phyloP scores from a whole-genome alignment of 2,329 filamentous ascomycete species.

The Colletotrichum acutatum region DNA sequence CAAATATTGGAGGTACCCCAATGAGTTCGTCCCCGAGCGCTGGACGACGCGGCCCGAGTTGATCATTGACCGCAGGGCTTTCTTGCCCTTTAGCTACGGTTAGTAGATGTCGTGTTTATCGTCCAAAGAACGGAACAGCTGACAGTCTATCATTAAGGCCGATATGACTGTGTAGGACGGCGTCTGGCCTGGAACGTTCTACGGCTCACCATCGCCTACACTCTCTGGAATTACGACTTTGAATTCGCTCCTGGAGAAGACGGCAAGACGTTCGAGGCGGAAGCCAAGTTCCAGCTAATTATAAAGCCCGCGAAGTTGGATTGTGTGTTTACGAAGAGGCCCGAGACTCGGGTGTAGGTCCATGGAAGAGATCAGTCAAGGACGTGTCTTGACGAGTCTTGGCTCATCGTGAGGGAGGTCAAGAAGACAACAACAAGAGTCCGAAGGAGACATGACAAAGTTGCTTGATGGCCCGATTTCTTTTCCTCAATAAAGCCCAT shows the following conservation, averaged over 20 bases:
- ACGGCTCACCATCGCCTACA: conserved; percentile 24
- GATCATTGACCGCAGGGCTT: conserved; percentile 37
- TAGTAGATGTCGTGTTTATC: neutral
- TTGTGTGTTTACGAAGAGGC: conserved; percentile 21
- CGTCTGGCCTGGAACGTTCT: conserved; percentile 27
- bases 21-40: conserved; percentile 40
- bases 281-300: conserved; percentile 20
- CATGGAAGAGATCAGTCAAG: too few species aligned
- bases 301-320: conserved; percentile 23
- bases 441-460: neutral
- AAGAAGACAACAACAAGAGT: neutral
- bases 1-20: conserved; percentile 29
- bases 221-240: conserved; percentile 33
- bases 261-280: neutral
- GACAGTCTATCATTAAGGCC: neutral
- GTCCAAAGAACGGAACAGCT: neutral
- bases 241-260: conserved; percentile 27
- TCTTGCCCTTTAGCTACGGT: conserved; percentile 23
- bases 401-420: neutral
- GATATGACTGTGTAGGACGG: conserved; percentile 29
- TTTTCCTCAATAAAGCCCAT: neutral
- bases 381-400: too few species aligned
- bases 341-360: neutral
- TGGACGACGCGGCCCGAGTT: conserved; percentile 38
- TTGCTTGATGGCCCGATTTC: neutral